Base-by-base conservation (phyloP, 495 filamentous ascomycete species). In the Mycothermus thermophilus region DNA sequence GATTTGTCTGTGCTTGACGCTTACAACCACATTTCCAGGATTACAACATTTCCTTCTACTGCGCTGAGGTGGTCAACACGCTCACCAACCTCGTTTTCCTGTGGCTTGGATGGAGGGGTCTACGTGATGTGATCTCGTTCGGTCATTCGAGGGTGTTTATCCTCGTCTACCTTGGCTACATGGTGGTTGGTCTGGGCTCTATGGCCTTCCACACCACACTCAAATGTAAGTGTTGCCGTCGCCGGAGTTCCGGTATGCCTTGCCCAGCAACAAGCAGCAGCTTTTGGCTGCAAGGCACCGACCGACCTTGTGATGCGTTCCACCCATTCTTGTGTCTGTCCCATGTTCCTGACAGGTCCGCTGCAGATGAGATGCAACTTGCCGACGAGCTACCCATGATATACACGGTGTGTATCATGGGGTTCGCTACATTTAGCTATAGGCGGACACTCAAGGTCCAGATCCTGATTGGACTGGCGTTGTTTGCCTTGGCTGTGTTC, bases 301-400 rank as follows among this genome's bases (percentile, higher is more conserved):
- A n/a, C n/a, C 8, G 10, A 4, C 17, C 5, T 35, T 18, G 14
- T 12, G 10, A 24, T 35, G 32, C 28, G 30, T 29, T 12, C 19
- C 21, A 27, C 2, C 6, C n/a, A 10, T 14, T n/a, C 19, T 38
- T 8, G 9, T 1, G 3, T 5, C 19, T 23, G 22, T 25, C 22
- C 6, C 22, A 25, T 6, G 6, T 25, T 6, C 11, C 22, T 25
- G 6, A 25, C 22, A 25, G 6, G 22, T 25, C 46, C 18, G 16
- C 23, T 34, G 35, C 54, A 93, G 86, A 97, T 59, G 84, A 86
- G 2, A 94, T 94, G 90, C 90, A 97, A 52, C 74, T 96, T 11
- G 80, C 95, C 22, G 90, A 97, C 49, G 90, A 97, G 58, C 70
- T 95, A 6, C 83, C 79, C 40, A 96, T 96, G 90, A 94, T 97